These are phyloP conservation scores for Jamesozyma piceae DNA, from an alignment of 805 yeast genomes.

Conservation along the genomic window DNA sequence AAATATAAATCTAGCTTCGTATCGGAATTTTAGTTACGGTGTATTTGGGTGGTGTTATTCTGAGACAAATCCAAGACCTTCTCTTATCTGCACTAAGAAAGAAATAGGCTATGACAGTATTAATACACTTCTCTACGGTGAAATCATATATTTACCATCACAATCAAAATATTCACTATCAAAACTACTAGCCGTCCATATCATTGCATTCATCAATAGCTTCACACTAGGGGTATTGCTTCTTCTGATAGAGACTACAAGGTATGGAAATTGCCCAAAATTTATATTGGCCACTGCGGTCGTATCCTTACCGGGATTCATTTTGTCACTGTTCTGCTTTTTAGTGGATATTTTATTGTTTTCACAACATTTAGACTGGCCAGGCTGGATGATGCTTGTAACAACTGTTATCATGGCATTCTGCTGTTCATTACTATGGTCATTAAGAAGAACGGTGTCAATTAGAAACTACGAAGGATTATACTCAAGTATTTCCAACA, in stretches of 20 bases:
- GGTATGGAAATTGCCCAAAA: slow-evolving; percentile 30
- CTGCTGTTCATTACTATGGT: slow-evolving; percentile 57
- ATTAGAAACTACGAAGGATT: slow-evolving; percentile 16
- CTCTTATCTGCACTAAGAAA: slow-evolving; percentile 10
- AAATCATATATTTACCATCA: slow-evolving; percentile 46
- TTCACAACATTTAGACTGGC: slow-evolving; percentile 63
- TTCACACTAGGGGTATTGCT: slow-evolving; percentile 37
- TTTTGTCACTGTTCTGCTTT: slow-evolving; percentile 63
- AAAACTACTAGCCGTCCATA: slow-evolving; percentile 55
- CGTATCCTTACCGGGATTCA: slow-evolving; percentile 57
- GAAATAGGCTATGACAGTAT: slow-evolving; percentile 17
- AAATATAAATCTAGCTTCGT: slow-evolving; percentile 40
- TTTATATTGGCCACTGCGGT: slow-evolving; percentile 45
- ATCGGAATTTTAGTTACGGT: slow-evolving; percentile 47
- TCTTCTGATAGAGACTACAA: slow-evolving; percentile 33
- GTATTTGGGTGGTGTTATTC: slow-evolving; percentile 57
- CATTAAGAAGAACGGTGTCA: slow-evolving; percentile 58
- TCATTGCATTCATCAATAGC: slow-evolving; percentile 51
- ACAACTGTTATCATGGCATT: slow-evolving; percentile 59
- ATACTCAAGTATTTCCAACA: not conserved
- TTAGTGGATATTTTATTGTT: slow-evolving; percentile 75
- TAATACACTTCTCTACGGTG: slow-evolving; percentile 26
- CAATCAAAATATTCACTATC: slow-evolving; percentile 51
- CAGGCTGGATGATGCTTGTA: slow-evolving; percentile 76
- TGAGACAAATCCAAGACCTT: not conserved